Base-by-base conservation (phyloP, 2,329 filamentous ascomycete species). In the Iodosphaeria phyllophila region DNA sequence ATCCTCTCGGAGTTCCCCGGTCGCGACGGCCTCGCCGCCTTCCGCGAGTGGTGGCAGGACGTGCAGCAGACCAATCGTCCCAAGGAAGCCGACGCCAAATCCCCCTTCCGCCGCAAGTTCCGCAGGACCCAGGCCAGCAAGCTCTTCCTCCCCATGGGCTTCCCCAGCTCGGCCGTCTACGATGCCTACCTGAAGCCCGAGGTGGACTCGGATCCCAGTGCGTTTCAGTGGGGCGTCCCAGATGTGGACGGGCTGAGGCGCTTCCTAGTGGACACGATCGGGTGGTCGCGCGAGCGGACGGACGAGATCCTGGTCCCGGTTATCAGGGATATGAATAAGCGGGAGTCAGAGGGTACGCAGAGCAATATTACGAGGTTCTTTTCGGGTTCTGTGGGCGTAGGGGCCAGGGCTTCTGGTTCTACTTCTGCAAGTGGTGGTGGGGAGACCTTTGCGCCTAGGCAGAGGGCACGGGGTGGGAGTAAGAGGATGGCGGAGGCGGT, bases 271-370 rank as follows among this genome's bases (percentile, higher is more conserved):
- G 58, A 67, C 2, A 93, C 86, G 2, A 80, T 98, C 36, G 89
- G 89, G 0, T 98, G 89, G 89, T 72, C 62, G 27, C 74, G 77
- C 45, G 86, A 95, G 47, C 63, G 83, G 6, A 95, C 86, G 0
- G 89, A 98, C 41, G 89, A 98, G 48, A 78, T 98, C 3, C 64
- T 98, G 2, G 80, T 98, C 2, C 89, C 89, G 0, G 91, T 98
- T 2, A 89, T 98, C 33, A 65, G 74, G 28, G 89, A 98, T 41
- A 92, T 98, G 78, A 95, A 95, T 44, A 67, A 70, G 4, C 64
- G 89, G 19, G 77, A 80, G 35, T 61, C 70, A 15, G 89, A 95
- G 51, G 89, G 89, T 5, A 95, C 86, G 11, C 89, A 98, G 56
- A 74, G 72, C 30, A 98, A 98, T 38, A 92, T 98, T 35, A 98